Percentiles rank a stretch among this genome's conserved stretches.
These are phyloP conservation scores for Evernia prunastri DNA, from an alignment of 495 filamentous ascomycete genomes.

Conservation along the genomic window DNA sequence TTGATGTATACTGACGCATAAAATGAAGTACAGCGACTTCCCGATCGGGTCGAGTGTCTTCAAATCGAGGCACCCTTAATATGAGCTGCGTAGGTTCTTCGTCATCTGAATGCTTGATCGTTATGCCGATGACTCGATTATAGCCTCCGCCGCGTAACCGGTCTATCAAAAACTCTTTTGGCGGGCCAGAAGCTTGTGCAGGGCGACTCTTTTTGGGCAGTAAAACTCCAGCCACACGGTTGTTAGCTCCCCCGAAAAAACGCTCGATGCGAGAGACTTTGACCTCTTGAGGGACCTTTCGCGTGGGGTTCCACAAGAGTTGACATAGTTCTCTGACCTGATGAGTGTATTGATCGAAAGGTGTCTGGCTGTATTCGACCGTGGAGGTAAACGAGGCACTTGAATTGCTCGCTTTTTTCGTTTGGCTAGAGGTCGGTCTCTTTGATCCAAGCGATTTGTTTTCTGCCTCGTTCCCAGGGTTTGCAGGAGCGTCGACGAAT, in stretches of 20 bases:
- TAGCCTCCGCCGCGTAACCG: constrained; percentile 17
- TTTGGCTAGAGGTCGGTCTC: neutral
- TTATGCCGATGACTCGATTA: constrained; percentile 21
- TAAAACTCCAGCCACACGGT: constrained; percentile 15
- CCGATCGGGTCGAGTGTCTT: neutral
- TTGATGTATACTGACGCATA: constrained; percentile 11
- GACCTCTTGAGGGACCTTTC: neutral
- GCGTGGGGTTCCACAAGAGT: neutral
- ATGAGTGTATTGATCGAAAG: neutral
- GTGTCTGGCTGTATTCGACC: neutral
- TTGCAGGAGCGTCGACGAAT: neutral
- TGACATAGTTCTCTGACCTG: constrained; percentile 11
- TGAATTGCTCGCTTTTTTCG: neutral
- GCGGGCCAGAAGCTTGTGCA: neutral
- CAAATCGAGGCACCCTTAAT: constrained; percentile 13
- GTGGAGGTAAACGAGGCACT: constrained; percentile 1
- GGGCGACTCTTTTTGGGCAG: neutral
- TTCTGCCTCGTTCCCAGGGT: neutral
- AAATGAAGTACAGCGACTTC: constrained; percentile 11
- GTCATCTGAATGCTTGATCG: neutral
- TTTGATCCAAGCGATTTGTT: neutral
- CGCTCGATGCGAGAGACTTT: constrained; percentile 1
- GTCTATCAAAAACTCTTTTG: constrained; percentile 13
- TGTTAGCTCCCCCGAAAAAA: constrained; percentile 14
- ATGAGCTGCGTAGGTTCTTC: neutral